Base-by-base conservation (phyloP, 805 yeast genomes). In the Hermanozyma aechmeae region DNA sequence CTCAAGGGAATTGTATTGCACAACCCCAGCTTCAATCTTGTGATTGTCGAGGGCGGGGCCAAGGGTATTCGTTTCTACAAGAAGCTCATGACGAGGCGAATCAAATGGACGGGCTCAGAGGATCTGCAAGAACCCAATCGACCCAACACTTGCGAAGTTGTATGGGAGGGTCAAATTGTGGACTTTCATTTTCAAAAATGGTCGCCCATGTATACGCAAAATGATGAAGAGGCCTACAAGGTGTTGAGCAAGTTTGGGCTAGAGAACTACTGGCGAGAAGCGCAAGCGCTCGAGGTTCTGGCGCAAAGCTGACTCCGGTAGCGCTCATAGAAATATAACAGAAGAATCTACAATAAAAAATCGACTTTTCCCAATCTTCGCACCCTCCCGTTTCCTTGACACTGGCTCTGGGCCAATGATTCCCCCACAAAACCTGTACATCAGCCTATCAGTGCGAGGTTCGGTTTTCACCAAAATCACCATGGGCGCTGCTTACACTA, bases 41-140 rank as follows among this genome's bases (percentile, higher is more conserved):
- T 89, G 0, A 60, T 89, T 2, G 79, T 74, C 1, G 89, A 83
- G 42, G 96, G 96, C 0, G 77, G 80, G 1, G 68, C 59, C 18
- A 75, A 75, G 36, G 61, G 74, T 21, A 53, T 81, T 14, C 62
- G 60, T n/a, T 72, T 72, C 40, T 86, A 73, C 51, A 73, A 73
- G 30, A 75, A 71, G 36, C 57, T 86, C 27, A 42, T 86, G 43
- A 46, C 62, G 28, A 58, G 59, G 21, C 60, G 95, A 32, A 79
- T 84, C 30, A 61, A 70, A 21, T 87, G 96, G 96, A 61, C 65
- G 4, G 73, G 71, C 34, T 56, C 13, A 8, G 13, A 5, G 3
- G 71, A 73, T 37, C 46, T 72, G 26, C 35, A 53, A 0, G 38
- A 38, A 0, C n/a, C n/a, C n/a, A n/a, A n/a, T n/a, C n/a, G n/a